Conservation (phyloP, 129 eudicot species). For the Lonicera japonica region DNA sequence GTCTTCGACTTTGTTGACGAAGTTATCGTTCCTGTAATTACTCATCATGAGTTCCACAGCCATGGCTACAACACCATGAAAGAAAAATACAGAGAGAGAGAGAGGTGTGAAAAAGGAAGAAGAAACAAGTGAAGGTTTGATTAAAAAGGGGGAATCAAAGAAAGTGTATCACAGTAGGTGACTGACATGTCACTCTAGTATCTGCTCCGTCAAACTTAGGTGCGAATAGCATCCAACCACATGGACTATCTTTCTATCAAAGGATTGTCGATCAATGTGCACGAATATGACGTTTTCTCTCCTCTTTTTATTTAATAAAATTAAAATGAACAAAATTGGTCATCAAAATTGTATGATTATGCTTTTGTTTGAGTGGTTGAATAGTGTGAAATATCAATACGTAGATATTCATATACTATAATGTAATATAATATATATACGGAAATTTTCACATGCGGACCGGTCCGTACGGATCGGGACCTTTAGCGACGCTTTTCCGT, state of each 20-base stretch:
- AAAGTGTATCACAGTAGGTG: background rate
- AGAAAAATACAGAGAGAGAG: too few relatives aligned
- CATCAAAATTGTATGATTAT: too few relatives aligned
- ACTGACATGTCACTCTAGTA: background rate
- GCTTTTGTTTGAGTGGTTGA: too few relatives aligned
- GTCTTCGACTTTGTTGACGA: slow-evolving; percentile 27
- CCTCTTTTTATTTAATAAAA: too few relatives aligned
- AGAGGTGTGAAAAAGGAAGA: background rate
- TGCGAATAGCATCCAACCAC: background rate
- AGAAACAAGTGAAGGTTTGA: background rate
- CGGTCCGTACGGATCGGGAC: too few relatives aligned
- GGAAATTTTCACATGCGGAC: too few relatives aligned
- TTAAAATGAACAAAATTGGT: too few relatives aligned
- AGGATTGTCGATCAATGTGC: background rate
- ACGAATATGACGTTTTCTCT: too few relatives aligned
- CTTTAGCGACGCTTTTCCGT: too few relatives aligned
- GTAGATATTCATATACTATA: too few relatives aligned
- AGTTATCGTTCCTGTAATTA: slow-evolving; percentile 25
- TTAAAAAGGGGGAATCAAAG: background rate
- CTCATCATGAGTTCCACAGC: slow-evolving; percentile 63
- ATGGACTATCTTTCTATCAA: background rate
- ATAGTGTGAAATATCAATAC: too few relatives aligned
- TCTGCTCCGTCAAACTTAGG: background rate
- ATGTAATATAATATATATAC: too few relatives aligned
- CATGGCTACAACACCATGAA: slow-evolving; percentile 25